phyloP scores from a whole-genome alignment of 192 early-diverging fungal genomes.

The Linderina pennispora region DNA sequence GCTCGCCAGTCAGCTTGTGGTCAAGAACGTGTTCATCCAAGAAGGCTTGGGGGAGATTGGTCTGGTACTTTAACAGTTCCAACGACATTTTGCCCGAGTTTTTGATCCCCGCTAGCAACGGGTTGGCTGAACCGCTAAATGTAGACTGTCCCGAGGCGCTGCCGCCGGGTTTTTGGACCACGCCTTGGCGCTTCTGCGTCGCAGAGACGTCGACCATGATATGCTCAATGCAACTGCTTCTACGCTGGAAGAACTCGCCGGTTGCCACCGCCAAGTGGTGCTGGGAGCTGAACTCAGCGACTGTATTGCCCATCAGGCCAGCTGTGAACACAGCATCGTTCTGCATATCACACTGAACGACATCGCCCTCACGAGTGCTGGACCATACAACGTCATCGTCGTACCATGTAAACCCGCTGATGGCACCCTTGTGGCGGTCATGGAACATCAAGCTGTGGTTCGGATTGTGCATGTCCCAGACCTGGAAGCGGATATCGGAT shows the following conservation, averaged over 20 bases:
- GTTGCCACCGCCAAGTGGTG: conserved; percentile 25
- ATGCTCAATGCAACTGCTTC: background rate
- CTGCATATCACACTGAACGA: conserved; percentile 41
- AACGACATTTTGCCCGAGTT: background rate
- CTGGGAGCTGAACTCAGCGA: conserved; percentile 24
- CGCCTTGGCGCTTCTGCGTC: background rate
- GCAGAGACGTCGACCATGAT: background rate
- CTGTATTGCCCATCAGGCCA: conserved; percentile 16
- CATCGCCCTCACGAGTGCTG: conserved; percentile 9
- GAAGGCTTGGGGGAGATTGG: conserved; percentile 27
- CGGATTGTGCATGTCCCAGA: conserved; percentile 47
- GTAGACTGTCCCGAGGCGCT: background rate
- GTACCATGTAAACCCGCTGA: conserved; percentile 38
- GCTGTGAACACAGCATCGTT: conserved; percentile 25
- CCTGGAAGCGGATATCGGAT: conserved; percentile 23
- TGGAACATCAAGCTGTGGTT: conserved; percentile 42
- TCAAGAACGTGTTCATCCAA: conserved; percentile 36
- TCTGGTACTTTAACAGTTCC: conserved; percentile 13
- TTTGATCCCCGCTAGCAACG: too few species aligned
- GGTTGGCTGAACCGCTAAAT: too few species aligned
- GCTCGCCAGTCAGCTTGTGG: conserved; percentile 4
- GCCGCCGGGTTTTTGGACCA: background rate
- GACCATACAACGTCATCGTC: conserved; percentile 41
- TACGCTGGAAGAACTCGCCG: background rate
- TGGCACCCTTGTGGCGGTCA: conserved; percentile 18